A percentile compares a stretch with the other conserved stretches of the same genome.
These are phyloP conservation scores for Vanrija humicola DNA, from an alignment of 1,284 basidiomycete genomes.

Conservation along the genomic window DNA sequence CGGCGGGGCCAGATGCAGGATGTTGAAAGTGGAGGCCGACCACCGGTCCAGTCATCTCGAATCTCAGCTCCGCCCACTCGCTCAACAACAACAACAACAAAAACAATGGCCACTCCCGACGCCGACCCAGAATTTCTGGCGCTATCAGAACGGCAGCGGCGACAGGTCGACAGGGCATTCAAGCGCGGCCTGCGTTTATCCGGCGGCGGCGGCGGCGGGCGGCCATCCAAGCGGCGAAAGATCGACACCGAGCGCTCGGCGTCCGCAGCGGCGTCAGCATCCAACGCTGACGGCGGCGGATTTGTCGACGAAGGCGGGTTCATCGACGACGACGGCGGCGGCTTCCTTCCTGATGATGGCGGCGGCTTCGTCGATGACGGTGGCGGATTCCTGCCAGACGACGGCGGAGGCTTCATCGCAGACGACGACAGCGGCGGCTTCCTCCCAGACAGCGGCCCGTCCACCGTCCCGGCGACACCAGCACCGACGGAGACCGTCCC, in stretches of 20 bases:
- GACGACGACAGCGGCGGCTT: slow-evolving; percentile 15
- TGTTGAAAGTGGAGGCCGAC: slow-evolving; percentile 1
- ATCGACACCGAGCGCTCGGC: neutral
- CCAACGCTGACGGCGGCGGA: slow-evolving; percentile 3
- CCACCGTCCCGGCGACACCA: neutral
- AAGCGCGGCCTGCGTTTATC: slow-evolving; percentile 23
- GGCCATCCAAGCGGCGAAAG: slow-evolving; percentile 7
- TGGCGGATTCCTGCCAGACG: slow-evolving; percentile 17
- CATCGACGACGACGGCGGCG: slow-evolving; percentile 16
- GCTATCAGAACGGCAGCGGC: slow-evolving; percentile 26
- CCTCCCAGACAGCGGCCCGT: slow-evolving; percentile 3
- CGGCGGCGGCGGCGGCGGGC: neutral
- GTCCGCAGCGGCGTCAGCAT: slow-evolving; percentile 8
- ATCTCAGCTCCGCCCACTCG: neutral
- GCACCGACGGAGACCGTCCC: slow-evolving; percentile 20
- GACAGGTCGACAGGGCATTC: slow-evolving; percentile 41
- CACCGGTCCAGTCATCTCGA: neutral
- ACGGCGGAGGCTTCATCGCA: slow-evolving; percentile 22
- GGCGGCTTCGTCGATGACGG: slow-evolving; percentile 19
- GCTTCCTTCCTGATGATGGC: slow-evolving; percentile 15
- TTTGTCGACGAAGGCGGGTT: slow-evolving; percentile 20
- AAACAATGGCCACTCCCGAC: slow-evolving; percentile 6
- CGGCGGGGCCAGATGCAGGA: slow-evolving; percentile 1
- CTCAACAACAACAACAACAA: neutral
- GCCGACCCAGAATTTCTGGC: slow-evolving; percentile 46